Percentiles rank a stretch among this genome's conserved stretches.
phyloP scores from a whole-genome alignment of 2,329 filamentous ascomycete species.

The Curvularia sp. region DNA sequence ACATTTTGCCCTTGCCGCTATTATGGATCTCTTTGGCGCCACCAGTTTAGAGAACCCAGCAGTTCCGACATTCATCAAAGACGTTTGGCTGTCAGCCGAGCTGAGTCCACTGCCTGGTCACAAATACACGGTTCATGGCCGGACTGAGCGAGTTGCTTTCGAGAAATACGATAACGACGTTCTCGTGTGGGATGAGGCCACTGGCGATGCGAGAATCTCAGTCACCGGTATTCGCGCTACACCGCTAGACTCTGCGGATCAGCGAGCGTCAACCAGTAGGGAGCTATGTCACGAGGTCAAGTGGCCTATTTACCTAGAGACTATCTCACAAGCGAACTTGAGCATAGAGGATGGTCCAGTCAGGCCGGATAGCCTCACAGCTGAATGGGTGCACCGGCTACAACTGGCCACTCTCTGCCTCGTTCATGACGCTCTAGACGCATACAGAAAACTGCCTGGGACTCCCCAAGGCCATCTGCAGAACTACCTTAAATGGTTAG shows the following conservation, averaged over 20 bases:
- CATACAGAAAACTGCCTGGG: neutral
- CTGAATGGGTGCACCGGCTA: constrained; percentile 3
- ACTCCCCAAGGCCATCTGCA: neutral
- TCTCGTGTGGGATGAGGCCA: neutral
- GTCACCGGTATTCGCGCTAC: constrained; percentile 6
- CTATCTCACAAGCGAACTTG: neutral
- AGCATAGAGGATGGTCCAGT: neutral
- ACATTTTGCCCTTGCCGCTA: constrained; percentile 4
- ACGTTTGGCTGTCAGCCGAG: constrained; percentile 4
- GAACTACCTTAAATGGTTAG: constrained; percentile 1
- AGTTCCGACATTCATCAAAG: constrained; percentile 3
- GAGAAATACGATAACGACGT: constrained; percentile 8
- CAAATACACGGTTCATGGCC: constrained; percentile 5
- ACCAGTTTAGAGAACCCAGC: constrained; percentile 3
- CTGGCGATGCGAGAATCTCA: neutral
- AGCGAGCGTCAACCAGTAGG: neutral
- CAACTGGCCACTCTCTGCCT: constrained; percentile 8
- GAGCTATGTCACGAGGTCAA: constrained; percentile 7
- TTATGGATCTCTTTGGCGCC: constrained; percentile 8
- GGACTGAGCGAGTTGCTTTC: constrained; percentile 7
- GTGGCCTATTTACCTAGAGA: constrained; percentile 1
- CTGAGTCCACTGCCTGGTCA: constrained; percentile 1
- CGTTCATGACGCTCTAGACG: constrained; percentile 3
- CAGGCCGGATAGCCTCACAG: neutral
- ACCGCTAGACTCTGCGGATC: constrained; percentile 4